Evolutionary conservation across 192 early-diverging fungal genomes (phyloP), one percentile per base, ranked within the genome.

Genomic region (Coemansia sp.): DNA sequence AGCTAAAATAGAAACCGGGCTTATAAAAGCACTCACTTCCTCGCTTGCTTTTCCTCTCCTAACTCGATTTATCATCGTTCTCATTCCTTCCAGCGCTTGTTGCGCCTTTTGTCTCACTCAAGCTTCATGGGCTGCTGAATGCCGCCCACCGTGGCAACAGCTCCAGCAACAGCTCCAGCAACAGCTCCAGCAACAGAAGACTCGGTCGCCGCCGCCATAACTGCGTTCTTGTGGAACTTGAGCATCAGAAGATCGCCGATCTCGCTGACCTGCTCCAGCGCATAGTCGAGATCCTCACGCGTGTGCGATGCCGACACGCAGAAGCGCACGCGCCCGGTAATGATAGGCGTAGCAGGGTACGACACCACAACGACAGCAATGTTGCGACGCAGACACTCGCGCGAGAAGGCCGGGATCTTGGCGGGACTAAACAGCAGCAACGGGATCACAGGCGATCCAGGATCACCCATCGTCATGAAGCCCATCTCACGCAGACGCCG

Each of bases 301-400:
- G 94, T 94, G 66, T 99, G 97, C n/a, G 95, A 88, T 1, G 95
- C 92, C 59, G 89, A 91, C 58, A 99, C 83, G 80, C 97, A 99
- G 88, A 99, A 96, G 54, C 97, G 84, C 41, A 97, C 95, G 54
- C 97, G 87, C 5, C 90, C 90, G 1, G 93, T 93, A 68, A 99
- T 94, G 64, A 97, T 96, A n/a, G 97, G 95, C 6, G 97, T 99
- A 11, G 96, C 97, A 4, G 96, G 97, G 77, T 96, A 95, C 46
- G 93, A 95, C 5, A 99, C 97, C 1, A 99, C 97, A 19, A 97
- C 95, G 13, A 97, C 93, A 19, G 95, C 94, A 63, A 99, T 90
- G 61, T 92, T 92, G 51, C 95, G 87, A 67, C 89, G 86, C 42
- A 98, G 87, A 64, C 90, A 87, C 78, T 96, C 95, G 45, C 96